Percentiles rank a stretch among this genome's conserved stretches.
phyloP scores from a whole-genome alignment of 1,139 yeast genomes.

The Zygoascus meyerae region DNA sequence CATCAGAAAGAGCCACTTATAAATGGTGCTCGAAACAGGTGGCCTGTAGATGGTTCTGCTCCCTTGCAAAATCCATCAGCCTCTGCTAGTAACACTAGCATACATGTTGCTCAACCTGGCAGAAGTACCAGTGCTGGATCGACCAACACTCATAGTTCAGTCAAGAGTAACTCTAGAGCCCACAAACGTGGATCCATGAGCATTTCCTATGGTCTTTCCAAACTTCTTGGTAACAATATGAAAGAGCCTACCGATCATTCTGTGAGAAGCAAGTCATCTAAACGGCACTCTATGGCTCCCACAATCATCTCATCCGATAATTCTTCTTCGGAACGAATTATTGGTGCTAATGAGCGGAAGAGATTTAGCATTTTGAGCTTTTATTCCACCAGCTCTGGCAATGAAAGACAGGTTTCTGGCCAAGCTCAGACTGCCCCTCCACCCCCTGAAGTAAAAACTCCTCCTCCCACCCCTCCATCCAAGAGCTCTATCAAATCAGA shows the following conservation, averaged over 20 bases:
- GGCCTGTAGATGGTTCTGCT: not conserved
- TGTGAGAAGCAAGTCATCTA: constrained; percentile 4
- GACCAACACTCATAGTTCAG: not conserved
- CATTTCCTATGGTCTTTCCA: constrained; percentile 29
- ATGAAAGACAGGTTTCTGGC: constrained; percentile 7
- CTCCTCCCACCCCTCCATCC: constrained; percentile 3
- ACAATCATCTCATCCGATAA: constrained; percentile 4
- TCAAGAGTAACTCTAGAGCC: not conserved
- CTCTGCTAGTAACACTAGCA: not conserved
- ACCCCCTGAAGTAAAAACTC: not conserved
- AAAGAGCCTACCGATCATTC: constrained; percentile 16
- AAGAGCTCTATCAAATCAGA: constrained; percentile 12
- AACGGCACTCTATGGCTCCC: constrained; percentile 10
- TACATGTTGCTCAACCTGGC: not conserved
- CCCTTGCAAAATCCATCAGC: not conserved
- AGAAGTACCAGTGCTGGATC: constrained; percentile 8
- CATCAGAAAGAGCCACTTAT: constrained; percentile 3
- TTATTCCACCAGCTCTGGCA: constrained; percentile 16
- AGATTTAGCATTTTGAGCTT: constrained; percentile 25
- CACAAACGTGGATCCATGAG: constrained; percentile 27
- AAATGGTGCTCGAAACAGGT: constrained; percentile 5
- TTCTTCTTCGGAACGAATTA: not conserved
- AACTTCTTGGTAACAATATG: constrained; percentile 21
- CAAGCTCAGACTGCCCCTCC: not conserved
- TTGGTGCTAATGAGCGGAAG: constrained; percentile 20